Percentiles rank a stretch among this genome's conserved stretches.
These are phyloP conservation scores for Pyrus bretschneideri DNA, from an alignment of 306 rosid species.

Conservation along the genomic window DNA sequence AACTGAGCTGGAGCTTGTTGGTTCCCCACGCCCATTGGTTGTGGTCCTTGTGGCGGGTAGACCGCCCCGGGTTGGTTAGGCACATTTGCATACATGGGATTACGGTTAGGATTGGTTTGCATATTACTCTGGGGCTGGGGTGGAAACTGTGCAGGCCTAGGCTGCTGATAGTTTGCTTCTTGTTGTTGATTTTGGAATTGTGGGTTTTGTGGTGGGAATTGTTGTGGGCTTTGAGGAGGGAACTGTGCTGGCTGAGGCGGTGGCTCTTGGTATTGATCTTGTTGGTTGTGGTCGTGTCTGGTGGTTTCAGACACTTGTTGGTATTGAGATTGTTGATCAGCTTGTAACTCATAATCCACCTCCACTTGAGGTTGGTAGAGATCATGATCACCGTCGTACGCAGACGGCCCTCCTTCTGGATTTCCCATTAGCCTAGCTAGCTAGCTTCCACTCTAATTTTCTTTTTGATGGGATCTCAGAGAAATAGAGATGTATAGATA, in stretches of 20 bases:
- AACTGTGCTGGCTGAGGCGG: not conserved
- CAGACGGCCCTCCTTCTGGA: not conserved
- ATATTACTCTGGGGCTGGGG: not conserved
- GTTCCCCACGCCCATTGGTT: not conserved
- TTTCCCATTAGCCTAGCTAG: not conserved
- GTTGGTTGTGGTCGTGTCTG: not conserved
- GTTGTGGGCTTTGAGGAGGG: not conserved
- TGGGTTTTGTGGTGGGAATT: not conserved
- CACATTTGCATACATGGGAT: not conserved
- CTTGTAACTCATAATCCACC: not conserved
- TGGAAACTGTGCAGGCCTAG: not conserved
- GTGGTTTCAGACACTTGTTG: not conserved
- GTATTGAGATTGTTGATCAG: not conserved
- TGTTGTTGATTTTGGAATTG: conserved; percentile 1
- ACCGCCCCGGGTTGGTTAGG: not conserved
- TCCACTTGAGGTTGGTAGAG: not conserved
- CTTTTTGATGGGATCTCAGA: not conserved
- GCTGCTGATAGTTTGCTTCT: not conserved
- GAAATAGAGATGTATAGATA: not conserved
- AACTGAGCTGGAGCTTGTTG: not conserved
- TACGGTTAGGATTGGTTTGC: not conserved
- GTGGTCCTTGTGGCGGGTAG: not conserved
- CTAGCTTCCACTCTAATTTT: not conserved
- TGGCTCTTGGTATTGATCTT: not conserved
- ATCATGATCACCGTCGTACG: not conserved